These are phyloP conservation scores for Ogataea nitratoaversa DNA, from an alignment of 805 yeast genomes.

Conservation along the genomic window DNA sequence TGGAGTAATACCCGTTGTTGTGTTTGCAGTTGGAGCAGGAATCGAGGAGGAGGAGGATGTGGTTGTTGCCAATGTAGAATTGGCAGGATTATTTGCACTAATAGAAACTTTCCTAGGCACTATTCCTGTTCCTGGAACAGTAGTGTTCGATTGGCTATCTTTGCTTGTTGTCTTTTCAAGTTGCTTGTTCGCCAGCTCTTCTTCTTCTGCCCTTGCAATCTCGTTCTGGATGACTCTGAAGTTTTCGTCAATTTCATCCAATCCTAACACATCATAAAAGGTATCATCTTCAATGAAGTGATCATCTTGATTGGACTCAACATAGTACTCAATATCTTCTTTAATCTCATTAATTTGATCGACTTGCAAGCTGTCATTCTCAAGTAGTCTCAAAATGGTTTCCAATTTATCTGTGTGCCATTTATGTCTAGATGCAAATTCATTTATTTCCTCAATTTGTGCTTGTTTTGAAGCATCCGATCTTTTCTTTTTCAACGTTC, in stretches of 20 bases:
- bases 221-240: slow-evolving; percentile 22
- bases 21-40: slow-evolving; percentile 12
- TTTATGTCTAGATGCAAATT: slow-evolving; percentile 65
- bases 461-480: slow-evolving; percentile 50
- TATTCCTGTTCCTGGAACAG: slow-evolving; percentile 15
- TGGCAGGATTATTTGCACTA: background rate
- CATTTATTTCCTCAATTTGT: slow-evolving; percentile 59
- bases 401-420: slow-evolving; percentile 80
- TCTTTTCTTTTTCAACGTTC: slow-evolving; percentile 52
- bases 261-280: slow-evolving; percentile 80
- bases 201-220: slow-evolving; percentile 15
- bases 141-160: slow-evolving; percentile 3
- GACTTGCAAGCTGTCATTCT: slow-evolving; percentile 74
- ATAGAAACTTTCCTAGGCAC: slow-evolving; percentile 10
- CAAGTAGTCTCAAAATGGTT: slow-evolving; percentile 67
- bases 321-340: slow-evolving; percentile 90
- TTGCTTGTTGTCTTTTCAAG: slow-evolving; percentile 1
- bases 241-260: slow-evolving; percentile 44
- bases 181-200: slow-evolving; percentile 5
- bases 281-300: slow-evolving; percentile 94
- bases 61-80: background rate
- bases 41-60: slow-evolving; percentile 7
- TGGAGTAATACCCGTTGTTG: slow-evolving; percentile 9
- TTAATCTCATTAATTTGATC: slow-evolving; percentile 71
- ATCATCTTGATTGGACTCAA: slow-evolving; percentile 88